Percentiles rank a stretch among this genome's conserved stretches.
These are phyloP conservation scores for Geranomyces variabilis DNA, from an alignment of 192 early-diverging fungal species.

Conservation along the genomic window DNA sequence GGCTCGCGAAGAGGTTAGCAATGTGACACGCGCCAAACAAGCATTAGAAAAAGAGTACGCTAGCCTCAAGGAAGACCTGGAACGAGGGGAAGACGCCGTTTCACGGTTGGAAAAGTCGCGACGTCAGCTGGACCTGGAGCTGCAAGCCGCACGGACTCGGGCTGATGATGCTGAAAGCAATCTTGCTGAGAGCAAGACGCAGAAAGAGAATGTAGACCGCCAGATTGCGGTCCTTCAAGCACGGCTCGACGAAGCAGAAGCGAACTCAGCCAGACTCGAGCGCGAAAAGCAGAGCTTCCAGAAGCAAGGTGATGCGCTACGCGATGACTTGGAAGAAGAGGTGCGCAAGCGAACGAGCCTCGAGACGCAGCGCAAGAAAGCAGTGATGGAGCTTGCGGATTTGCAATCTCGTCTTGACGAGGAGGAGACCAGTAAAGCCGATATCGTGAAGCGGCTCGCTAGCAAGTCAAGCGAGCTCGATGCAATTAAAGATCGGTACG, in stretches of 20 bases:
- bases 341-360: conserved; percentile 37
- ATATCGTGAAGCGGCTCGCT: conserved; percentile 55
- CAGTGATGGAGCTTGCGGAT: conserved; percentile 57
- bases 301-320: conserved; percentile 47
- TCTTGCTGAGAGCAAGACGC: conserved; percentile 61
- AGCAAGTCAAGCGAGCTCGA: conserved; percentile 67
- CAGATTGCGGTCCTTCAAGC: conserved; percentile 59
- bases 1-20: conserved; percentile 44
- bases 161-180: conserved; percentile 62
- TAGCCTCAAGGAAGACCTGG: conserved; percentile 46
- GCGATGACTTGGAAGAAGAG: conserved; percentile 60
- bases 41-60: conserved; percentile 48
- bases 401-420: conserved; percentile 70
- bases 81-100: conserved; percentile 48
- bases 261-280: conserved; percentile 52
- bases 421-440: conserved; percentile 55
- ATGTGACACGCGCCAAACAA: conserved; percentile 38
- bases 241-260: conserved; percentile 60
- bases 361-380: conserved; percentile 51
- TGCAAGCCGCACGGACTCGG: conserved; percentile 31
- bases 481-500: conserved; percentile 63
- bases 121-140: conserved; percentile 49
- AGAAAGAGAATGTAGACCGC: conserved; percentile 71
- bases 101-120: conserved; percentile 44
- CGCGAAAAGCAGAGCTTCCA: conserved; percentile 56